These are phyloP conservation scores for Podila minutissima DNA, from an alignment of 192 early-diverging fungal genomes.

Conservation along the genomic window DNA sequence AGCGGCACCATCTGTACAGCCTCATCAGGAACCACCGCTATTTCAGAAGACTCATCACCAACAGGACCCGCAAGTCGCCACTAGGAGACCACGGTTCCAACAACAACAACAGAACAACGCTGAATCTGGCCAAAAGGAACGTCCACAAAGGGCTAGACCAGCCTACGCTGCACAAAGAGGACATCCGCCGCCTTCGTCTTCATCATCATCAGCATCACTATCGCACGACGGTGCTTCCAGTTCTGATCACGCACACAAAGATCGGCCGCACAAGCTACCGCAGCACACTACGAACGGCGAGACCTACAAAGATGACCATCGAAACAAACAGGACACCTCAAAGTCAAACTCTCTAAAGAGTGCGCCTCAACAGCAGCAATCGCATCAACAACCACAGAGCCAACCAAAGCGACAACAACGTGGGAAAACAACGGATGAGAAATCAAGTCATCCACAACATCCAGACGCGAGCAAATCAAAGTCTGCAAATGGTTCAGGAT, in stretches of 20 bases:
- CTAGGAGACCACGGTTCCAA: neutral
- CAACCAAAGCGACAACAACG: conserved; percentile 3
- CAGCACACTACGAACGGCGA: no score
- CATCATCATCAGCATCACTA: no score
- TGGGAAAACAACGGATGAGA: neutral
- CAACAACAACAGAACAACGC: neutral
- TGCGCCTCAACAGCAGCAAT: neutral
- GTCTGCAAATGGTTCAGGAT: no score
- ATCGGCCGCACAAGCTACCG: no score
- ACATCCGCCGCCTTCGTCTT: no score
- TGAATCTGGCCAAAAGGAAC: neutral
- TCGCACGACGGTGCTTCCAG: no score
- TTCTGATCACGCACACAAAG: no score
- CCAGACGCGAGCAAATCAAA: no score
- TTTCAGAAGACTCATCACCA: neutral
- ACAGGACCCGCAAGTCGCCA: neutral
- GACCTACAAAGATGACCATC: no score
- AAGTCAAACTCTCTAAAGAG: neutral
- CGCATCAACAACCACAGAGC: neutral
- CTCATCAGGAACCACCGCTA: conserved; percentile 7
- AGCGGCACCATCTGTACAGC: conserved; percentile 8
- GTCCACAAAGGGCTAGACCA: neutral
- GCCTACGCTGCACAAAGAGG: no score
- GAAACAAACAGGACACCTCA: no score
- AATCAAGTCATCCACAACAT: no score